phyloP scores from a whole-genome alignment of 2,329 filamentous ascomycete species.

The Venturia oleaginea region DNA sequence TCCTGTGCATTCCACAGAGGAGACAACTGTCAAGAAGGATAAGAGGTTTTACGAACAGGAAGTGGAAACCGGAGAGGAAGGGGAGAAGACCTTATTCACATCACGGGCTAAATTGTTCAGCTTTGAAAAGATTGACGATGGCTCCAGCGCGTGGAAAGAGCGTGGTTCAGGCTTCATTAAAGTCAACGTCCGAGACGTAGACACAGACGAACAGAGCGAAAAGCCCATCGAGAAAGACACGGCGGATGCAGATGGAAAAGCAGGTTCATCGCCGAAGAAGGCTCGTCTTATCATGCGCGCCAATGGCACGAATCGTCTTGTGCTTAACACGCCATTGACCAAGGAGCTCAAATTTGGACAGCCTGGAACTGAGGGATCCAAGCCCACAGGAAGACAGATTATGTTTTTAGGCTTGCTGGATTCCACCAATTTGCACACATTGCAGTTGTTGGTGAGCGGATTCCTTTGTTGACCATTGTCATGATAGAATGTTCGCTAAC shows the following conservation, averaged over 20 bases:
- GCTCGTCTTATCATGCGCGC: slow-evolving; percentile 82
- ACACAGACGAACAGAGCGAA: slow-evolving; percentile 18
- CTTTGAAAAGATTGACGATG: slow-evolving; percentile 42
- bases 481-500: background rate
- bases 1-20: background rate
- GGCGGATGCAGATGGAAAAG: slow-evolving; percentile 27
- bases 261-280: slow-evolving; percentile 28
- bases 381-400: background rate
- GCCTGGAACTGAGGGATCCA: background rate
- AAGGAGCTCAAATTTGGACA: slow-evolving; percentile 1
- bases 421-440: background rate
- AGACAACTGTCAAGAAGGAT: slow-evolving; percentile 53
- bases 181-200: slow-evolving; percentile 57
- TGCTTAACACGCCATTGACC: slow-evolving; percentile 62
- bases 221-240: slow-evolving; percentile 34
- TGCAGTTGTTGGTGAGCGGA: background rate
- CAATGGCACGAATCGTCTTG: slow-evolving; percentile 77
- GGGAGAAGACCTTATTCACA: slow-evolving; percentile 65
- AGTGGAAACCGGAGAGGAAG: slow-evolving; percentile 80
- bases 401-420: background rate
- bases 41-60: slow-evolving; percentile 52
- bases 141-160: slow-evolving; percentile 61
- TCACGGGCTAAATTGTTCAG: slow-evolving; percentile 79
- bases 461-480: background rate
- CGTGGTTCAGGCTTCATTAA: slow-evolving; percentile 76